Percentiles rank a stretch among this genome's conserved stretches.
Evolutionary conservation across 1,284 basidiomycete genomes (phyloP).

Genomic region (Cutaneotrichosporon spelunceum): DNA sequence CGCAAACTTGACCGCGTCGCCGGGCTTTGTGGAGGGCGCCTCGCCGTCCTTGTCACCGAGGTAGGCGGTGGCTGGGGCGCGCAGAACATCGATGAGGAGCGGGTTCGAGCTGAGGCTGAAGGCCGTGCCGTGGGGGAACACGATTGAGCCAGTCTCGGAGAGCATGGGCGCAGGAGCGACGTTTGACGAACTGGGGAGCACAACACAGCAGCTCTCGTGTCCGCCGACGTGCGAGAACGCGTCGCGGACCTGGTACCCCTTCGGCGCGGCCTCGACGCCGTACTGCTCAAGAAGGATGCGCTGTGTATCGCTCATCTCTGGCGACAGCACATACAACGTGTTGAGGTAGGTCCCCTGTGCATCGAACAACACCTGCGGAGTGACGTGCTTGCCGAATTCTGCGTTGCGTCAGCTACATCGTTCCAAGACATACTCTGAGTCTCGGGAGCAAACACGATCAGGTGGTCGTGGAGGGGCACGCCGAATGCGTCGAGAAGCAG

Average conservation of each 20-base stretch:
- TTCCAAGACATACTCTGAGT: conserved; percentile 63
- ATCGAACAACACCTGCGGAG: conserved; percentile 74
- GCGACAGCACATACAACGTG: conserved; percentile 75
- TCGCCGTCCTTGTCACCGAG: conserved; percentile 57
- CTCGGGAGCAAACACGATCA: conserved; percentile 77
- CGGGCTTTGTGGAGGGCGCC: conserved; percentile 60
- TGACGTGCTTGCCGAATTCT: conserved; percentile 56
- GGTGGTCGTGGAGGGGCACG: conserved; percentile 71
- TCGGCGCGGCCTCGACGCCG: conserved; percentile 51
- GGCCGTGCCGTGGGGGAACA: conserved; percentile 18
- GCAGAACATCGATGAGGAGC: conserved; percentile 73
- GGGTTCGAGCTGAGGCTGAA: conserved; percentile 71
- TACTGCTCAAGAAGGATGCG: conserved; percentile 58
- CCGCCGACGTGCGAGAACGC: conserved; percentile 53
- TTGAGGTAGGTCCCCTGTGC: conserved; percentile 72
- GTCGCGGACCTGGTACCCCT: conserved; percentile 12
- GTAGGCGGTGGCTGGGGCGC: conserved; percentile 61
- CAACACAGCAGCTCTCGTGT: conserved; percentile 13
- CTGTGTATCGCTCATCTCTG: conserved; percentile 55
- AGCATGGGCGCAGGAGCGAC: conserved; percentile 61
- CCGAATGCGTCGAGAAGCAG: conserved; percentile 68
- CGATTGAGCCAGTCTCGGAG: conserved; percentile 15
- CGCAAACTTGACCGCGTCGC: conserved; percentile 63
- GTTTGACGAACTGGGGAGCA: conserved; percentile 65
- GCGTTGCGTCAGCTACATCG: conserved; percentile 11